Evolutionary conservation across 768 basidiomycete species (phyloP).

Genomic region (Terana coerulea): DNA sequence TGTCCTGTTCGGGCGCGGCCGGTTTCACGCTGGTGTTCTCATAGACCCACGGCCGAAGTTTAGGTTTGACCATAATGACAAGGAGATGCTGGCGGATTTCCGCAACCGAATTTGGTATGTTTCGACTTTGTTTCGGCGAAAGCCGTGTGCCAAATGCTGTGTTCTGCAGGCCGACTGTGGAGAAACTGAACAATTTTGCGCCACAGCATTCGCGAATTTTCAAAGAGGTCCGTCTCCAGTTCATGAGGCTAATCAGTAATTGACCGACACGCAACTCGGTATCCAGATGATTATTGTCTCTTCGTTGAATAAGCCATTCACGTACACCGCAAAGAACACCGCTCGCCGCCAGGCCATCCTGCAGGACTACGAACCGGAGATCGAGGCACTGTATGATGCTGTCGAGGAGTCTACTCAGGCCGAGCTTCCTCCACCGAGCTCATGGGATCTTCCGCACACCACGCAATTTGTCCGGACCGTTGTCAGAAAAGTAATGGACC

Average conservation of each 20-base stretch:
- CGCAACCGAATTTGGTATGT: constrained; percentile 21
- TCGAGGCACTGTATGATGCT: constrained; percentile 31
- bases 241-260: too few relatives aligned
- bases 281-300: constrained; percentile 42
- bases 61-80: constrained; percentile 23
- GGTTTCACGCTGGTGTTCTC: constrained; percentile 29
- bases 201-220: constrained; percentile 44
- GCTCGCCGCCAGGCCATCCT: constrained; percentile 34
- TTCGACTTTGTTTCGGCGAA: not conserved
- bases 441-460: constrained; percentile 23
- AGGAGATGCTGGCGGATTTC: constrained; percentile 21
- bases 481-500: constrained; percentile 31
- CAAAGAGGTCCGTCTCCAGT: constrained; percentile 35
- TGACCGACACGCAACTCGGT: not conserved
- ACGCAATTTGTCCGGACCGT: constrained; percentile 30
- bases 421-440: constrained; percentile 22
- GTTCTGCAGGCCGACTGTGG: constrained; percentile 34
- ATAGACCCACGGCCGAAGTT: constrained; percentile 26
- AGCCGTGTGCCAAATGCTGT: not conserved
- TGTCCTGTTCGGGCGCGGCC: constrained; percentile 33
- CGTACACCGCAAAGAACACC: constrained; percentile 39
- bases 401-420: constrained; percentile 30
- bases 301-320: constrained; percentile 37
- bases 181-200: constrained; percentile 37
- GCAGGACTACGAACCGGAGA: constrained; percentile 36